Percentiles rank a stretch among this genome's conserved stretches.
These are phyloP conservation scores for Saitozyma sp. DNA, from an alignment of 768 basidiomycete species.

Conservation along the genomic window DNA sequence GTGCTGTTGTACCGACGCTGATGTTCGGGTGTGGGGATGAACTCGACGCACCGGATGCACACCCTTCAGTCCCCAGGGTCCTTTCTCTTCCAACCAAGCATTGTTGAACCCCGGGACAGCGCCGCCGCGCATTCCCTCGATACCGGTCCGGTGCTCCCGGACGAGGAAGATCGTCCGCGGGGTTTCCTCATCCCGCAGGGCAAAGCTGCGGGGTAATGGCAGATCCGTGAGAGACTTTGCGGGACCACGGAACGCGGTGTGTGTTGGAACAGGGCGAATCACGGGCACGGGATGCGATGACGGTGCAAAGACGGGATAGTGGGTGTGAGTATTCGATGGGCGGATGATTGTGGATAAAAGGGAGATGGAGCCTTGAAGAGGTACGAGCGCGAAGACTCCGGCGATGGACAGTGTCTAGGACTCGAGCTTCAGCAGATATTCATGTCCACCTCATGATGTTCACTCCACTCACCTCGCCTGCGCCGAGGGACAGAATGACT, in stretches of 20 bases:
- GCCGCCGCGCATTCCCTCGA: conserved; percentile 66
- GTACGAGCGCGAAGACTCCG: conserved; percentile 64
- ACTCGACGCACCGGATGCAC: conserved; percentile 57
- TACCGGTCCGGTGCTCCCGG: conserved; percentile 62
- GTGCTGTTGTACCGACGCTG: conserved; percentile 18
- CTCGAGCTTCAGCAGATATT: conserved; percentile 3
- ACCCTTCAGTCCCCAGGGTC: conserved; percentile 51
- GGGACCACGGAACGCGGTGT: not conserved
- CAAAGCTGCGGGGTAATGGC: conserved; percentile 28
- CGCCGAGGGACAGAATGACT: conserved; percentile 24
- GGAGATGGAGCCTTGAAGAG: conserved; percentile 65
- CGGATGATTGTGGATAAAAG: conserved; percentile 60
- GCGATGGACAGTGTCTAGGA: conserved; percentile 64
- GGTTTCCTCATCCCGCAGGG: not conserved
- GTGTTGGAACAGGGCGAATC: conserved; percentile 49
- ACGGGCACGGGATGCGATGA: conserved; percentile 73
- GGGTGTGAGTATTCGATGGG: conserved; percentile 14
- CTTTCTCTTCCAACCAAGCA: conserved; percentile 60
- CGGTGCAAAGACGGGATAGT: conserved; percentile 70
- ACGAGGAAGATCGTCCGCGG: conserved; percentile 60
- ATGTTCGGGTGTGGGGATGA: not conserved
- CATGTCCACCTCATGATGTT: not conserved
- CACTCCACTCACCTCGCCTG: conserved; percentile 29
- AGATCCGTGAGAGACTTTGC: conserved; percentile 12
- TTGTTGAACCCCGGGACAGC: conserved; percentile 65